Evolutionary conservation across 176 grass and related monocot genomes (phyloP).

Genomic region (Tuctoria greenei): DNA sequence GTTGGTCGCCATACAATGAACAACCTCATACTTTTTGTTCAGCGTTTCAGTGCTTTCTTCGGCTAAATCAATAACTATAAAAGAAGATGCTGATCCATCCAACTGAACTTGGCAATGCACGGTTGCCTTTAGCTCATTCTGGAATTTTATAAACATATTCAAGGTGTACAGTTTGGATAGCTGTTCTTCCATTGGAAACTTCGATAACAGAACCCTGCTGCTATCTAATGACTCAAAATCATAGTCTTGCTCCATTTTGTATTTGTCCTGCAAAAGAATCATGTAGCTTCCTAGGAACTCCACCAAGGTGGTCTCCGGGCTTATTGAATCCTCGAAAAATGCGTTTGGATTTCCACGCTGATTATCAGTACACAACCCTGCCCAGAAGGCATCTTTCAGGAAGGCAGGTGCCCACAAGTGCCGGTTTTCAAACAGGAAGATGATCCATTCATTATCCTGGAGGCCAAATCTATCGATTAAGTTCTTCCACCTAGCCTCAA

Average conservation of each 20-base stretch:
- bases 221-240: conserved; percentile 60
- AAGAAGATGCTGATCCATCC: conserved; percentile 52
- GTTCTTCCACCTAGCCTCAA: conserved; percentile 66
- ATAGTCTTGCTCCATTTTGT: conserved; percentile 60
- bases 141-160: conserved; percentile 68
- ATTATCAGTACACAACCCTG: conserved; percentile 52
- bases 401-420: conserved; percentile 70
- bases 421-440: conserved; percentile 63
- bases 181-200: conserved; percentile 71
- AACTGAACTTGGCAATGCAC: conserved; percentile 54
- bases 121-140: conserved; percentile 65
- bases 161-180: conserved; percentile 66
- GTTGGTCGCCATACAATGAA: conserved; percentile 52
- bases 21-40: conserved; percentile 62
- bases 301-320: conserved; percentile 51
- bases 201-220: conserved; percentile 46
- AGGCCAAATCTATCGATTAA: conserved; percentile 48
- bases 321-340: conserved; percentile 60
- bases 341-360: conserved; percentile 37
- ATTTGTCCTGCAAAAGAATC: conserved; percentile 48
- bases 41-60: conserved; percentile 44
- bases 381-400: conserved; percentile 69
- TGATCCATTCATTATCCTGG: conserved; percentile 61
- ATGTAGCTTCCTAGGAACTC: conserved; percentile 54
- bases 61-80: conserved; percentile 55